Evolutionary conservation across 2,329 filamentous ascomycete species (phyloP).

Genomic region (Alternaria triticimaculans): DNA sequence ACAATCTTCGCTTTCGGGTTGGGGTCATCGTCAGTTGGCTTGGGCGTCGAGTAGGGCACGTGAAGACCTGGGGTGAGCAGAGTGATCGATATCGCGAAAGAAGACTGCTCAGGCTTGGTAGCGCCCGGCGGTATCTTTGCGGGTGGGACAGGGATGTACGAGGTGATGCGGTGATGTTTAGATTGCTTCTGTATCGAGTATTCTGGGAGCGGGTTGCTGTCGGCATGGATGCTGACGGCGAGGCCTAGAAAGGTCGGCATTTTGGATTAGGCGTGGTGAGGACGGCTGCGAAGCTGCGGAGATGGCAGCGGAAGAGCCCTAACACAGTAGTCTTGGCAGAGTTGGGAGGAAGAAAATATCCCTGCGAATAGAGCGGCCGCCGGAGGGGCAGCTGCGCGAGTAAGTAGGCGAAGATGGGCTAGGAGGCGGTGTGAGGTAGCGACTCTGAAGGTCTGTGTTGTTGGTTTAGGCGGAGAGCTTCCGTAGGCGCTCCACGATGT

Average conservation of each 20-base stretch:
- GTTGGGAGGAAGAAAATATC: constrained; percentile 10
- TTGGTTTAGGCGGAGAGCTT: constrained; percentile 21
- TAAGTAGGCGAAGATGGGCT: constrained; percentile 16
- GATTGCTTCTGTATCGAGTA: constrained; percentile 95
- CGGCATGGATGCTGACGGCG: constrained; percentile 92
- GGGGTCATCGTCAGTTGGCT: constrained; percentile 76
- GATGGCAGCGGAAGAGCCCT: constrained; percentile 15
- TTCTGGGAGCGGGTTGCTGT: constrained; percentile 82
- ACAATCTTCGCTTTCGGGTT: constrained; percentile 84
- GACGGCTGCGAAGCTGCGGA: constrained; percentile 12
- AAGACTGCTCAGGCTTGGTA: constrained; percentile 85
- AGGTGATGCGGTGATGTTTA: constrained; percentile 88
- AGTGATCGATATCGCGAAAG: constrained; percentile 98
- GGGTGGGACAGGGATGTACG: constrained; percentile 94
- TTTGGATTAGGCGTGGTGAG: constrained; percentile 12
- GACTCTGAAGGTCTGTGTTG: constrained; percentile 17
- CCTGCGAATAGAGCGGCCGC: constrained; percentile 15
- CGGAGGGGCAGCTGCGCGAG: constrained; percentile 16
- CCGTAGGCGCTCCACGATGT: constrained; percentile 11
- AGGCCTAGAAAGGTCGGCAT: constrained; percentile 98
- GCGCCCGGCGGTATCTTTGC: constrained; percentile 73
- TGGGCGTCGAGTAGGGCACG: constrained; percentile 91
- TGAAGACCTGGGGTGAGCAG: constrained; percentile 86
- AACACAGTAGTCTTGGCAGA: constrained; percentile 27
- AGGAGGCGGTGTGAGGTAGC: constrained; percentile 20